Evolutionary conservation across 140 eudicot species (phyloP), one percentile per base, ranked within the genome.

Genomic region (Stevia rebaudiana): DNA sequence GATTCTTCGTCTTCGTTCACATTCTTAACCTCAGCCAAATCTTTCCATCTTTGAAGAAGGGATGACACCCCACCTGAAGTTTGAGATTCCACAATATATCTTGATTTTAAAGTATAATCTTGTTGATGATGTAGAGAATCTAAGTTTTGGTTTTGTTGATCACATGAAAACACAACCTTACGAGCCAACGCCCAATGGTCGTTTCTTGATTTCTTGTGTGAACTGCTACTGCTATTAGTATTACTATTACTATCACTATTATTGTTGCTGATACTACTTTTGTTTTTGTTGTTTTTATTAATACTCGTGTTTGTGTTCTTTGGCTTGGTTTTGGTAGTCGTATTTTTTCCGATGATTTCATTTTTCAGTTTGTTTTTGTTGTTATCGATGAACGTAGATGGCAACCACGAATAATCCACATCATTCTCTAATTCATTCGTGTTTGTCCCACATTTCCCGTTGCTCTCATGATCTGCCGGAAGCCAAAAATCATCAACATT

Each of bases 1-100:
- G 37, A 33, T 33, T 33, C 6, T 3, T 33, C 8, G 37, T 6
- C 8, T 3, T 56, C 17, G 25, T 57, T 62, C 4, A 59, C 62
- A 47, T 66, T 72, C 33, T 74, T 72, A 11, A 69, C 42, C 61
- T 80, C 85, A 0, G 85, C 79, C 6, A 81, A 80, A 47, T 63
- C 80, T 42, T 75, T 68, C 97, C 97, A 90, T 67, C 49, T 84
- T 63, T 60, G 83, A 47, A 87, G 83, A 4, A 90, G 71, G 1
- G 95, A 82, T 6, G 97, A 90, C 33, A 90, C 94, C 3, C 80
- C 85, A 1, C 77, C 74, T 15, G 51, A 66, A 65, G 65, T 71
- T 13, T 65, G 73, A 33, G 69, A 63, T 66, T 77, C 86, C 3
- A 36, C 72, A 6, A 74, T 63, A 59, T 17, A 30, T 67, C 59